Evolutionary conservation across 495 filamentous ascomycete genomes (phyloP), one percentile per base, ranked within the genome.

Genomic region (Neurospora sp.): DNA sequence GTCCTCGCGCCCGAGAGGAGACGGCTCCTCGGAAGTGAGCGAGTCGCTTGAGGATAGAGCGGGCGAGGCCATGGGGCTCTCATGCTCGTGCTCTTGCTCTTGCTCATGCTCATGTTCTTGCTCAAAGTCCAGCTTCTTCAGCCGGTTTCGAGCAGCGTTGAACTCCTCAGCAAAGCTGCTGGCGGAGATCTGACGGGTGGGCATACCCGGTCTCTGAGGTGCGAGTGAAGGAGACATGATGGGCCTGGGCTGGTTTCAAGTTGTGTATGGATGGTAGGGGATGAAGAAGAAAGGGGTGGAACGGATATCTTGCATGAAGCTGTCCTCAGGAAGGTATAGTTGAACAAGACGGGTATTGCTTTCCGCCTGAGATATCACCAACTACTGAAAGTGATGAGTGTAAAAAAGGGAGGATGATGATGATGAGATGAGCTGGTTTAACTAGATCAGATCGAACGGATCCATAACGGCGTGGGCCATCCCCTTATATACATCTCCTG

Each of bases 131-230:
- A 78, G 75, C 27, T 74, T 70, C 46, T 69, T 73, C 2, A 78
- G 73, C 69, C 74, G 74, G 70, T 69, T 74, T 18, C 77, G 78
- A 20, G 78, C 78, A 6, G 38, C 71, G 23, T 78, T 74, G 66
- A 80, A 80, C 39, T 76, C 76, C 31, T 76, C 74, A 69, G 77
- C 78, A 39, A 80, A 80, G 74, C 77, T 78, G 76, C 78, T 80
- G 76, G 75, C 76, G 1, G 78, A 80, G 54, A 72, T 41, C 27
- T 78, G 75, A 40, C 78, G 77, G 39, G 76, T 69, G 70, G 69
- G 73, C 78, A 80, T 78, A 44, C 66, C 72, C n/a, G 76, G 78
- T 69, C 78, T 72, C 42, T 70, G 62, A 62, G 69, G 69, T 8
- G 62, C 5, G 48, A 73, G 70, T 16, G 71, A 20, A 11, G 71